These are phyloP conservation scores for Capsella bursapastoris DNA, from an alignment of 345 rosid species.

Conservation along the genomic window DNA sequence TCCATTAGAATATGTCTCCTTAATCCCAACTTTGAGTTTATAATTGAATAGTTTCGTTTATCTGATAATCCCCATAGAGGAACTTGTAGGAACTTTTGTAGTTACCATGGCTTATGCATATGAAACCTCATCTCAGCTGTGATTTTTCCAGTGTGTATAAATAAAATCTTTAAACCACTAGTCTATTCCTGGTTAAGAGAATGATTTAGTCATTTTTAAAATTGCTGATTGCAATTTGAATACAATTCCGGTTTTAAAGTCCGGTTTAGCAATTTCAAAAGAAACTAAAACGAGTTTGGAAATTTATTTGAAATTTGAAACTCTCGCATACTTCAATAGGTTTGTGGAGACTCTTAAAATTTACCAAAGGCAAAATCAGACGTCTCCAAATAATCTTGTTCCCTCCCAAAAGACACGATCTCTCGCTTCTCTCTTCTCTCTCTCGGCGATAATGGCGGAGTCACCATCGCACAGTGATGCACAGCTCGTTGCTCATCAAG, in stretches of 20 bases:
- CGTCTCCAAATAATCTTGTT: slow-evolving; percentile 5
- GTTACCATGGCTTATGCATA: background rate
- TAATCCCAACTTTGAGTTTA: background rate
- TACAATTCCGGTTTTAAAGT: background rate
- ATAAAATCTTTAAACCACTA: too few relatives aligned
- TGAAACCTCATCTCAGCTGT: slow-evolving; percentile 1
- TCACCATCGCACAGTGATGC: slow-evolving; percentile 49
- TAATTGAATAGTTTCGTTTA: background rate
- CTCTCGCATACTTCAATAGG: background rate
- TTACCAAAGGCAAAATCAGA: slow-evolving; percentile 3
- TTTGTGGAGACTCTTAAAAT: background rate
- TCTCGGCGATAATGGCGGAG: slow-evolving; percentile 55
- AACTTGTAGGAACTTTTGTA: background rate
- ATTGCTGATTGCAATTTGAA: background rate
- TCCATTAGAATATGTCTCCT: background rate
- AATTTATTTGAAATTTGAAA: too few relatives aligned
- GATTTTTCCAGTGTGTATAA: background rate
- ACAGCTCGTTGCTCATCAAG: slow-evolving; percentile 41
- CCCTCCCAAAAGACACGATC: slow-evolving; percentile 18
- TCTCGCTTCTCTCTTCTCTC: slow-evolving; percentile 5
- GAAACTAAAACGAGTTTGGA: too few relatives aligned
- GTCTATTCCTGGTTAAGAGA: background rate
- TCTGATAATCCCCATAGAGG: background rate
- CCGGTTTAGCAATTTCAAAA: background rate
- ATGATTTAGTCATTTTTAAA: too few relatives aligned